Evolutionary conservation across 2,329 filamentous ascomycete genomes (phyloP).

Genomic region (Penicillium sp.): DNA sequence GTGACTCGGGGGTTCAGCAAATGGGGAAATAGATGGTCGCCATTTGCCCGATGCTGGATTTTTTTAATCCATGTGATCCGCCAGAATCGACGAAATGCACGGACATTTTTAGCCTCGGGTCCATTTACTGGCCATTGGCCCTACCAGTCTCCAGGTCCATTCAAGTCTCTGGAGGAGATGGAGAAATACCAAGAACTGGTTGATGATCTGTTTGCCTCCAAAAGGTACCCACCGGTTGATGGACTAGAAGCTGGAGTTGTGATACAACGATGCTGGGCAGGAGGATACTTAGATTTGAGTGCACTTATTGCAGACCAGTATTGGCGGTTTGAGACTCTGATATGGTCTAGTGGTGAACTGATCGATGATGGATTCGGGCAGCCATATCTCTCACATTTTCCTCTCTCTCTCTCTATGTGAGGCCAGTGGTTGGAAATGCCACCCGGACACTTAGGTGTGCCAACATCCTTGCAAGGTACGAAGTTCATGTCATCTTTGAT

Average conservation of each 20-base stretch:
- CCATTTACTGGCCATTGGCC: slow-evolving; percentile 16
- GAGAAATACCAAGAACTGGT: slow-evolving; percentile 2
- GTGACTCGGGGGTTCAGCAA: slow-evolving; percentile 35
- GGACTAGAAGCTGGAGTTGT: slow-evolving; percentile 10
- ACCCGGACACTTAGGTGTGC: too few relatives aligned
- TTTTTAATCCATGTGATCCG: slow-evolving; percentile 7
- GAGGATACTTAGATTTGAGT: background rate
- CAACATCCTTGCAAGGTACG: too few relatives aligned
- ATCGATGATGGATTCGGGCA: background rate
- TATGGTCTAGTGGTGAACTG: background rate
- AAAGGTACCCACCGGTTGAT: slow-evolving; percentile 8
- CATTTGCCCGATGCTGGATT: background rate
- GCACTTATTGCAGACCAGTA: background rate
- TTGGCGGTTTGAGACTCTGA: background rate
- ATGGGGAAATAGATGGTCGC: background rate
- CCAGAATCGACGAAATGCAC: slow-evolving; percentile 15
- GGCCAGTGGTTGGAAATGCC: too few relatives aligned
- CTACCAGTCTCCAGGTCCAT: slow-evolving; percentile 9
- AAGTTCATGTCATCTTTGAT: too few relatives aligned
- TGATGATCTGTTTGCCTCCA: slow-evolving; percentile 7
- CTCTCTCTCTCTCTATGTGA: too few relatives aligned
- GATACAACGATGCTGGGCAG: slow-evolving; percentile 1
- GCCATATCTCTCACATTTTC: too few relatives aligned
- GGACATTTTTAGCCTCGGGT: slow-evolving; percentile 24
- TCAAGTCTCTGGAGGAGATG: slow-evolving; percentile 11